These are phyloP conservation scores for Maudiozyma bulderi DNA, from an alignment of 805 yeast species.

Conservation along the genomic window DNA sequence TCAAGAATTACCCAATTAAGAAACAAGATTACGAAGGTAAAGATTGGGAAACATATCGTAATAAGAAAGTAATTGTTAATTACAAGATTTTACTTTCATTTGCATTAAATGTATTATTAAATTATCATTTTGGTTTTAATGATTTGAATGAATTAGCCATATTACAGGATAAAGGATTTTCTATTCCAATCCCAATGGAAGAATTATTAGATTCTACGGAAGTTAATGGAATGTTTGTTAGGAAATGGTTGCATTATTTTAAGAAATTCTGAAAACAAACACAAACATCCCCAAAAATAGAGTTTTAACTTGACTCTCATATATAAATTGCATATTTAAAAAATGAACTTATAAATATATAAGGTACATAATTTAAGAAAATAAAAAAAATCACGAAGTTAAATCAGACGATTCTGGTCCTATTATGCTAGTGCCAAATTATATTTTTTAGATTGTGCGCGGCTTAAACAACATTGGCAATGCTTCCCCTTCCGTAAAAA, in stretches of 20 bases:
- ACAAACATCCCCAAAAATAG: background rate
- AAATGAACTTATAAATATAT: background rate
- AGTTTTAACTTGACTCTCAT: background rate
- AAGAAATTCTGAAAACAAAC: constrained; percentile 20
- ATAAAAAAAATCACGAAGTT: too few relatives aligned
- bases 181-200: constrained; percentile 24
- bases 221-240: constrained; percentile 20
- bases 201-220: constrained; percentile 13
- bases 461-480: too few relatives aligned
- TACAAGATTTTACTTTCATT: constrained; percentile 35
- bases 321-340: too few relatives aligned
- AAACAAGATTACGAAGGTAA: constrained; percentile 14
- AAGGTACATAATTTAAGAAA: too few relatives aligned
- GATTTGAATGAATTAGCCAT: constrained; percentile 25
- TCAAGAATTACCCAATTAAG: constrained; percentile 26
- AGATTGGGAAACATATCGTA: constrained; percentile 27
- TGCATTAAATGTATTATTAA: constrained; percentile 33
- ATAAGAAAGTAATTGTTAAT: constrained; percentile 29
- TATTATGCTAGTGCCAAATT: too few relatives aligned
- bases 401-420: too few relatives aligned
- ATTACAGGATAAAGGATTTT: constrained; percentile 16
- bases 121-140: constrained; percentile 44
- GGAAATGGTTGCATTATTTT: constrained; percentile 28
- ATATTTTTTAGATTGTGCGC: too few relatives aligned
- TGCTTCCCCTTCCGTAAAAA: too few relatives aligned